phyloP scores from a whole-genome alignment of 768 basidiomycete genomes.

The Panellus pusillus region DNA sequence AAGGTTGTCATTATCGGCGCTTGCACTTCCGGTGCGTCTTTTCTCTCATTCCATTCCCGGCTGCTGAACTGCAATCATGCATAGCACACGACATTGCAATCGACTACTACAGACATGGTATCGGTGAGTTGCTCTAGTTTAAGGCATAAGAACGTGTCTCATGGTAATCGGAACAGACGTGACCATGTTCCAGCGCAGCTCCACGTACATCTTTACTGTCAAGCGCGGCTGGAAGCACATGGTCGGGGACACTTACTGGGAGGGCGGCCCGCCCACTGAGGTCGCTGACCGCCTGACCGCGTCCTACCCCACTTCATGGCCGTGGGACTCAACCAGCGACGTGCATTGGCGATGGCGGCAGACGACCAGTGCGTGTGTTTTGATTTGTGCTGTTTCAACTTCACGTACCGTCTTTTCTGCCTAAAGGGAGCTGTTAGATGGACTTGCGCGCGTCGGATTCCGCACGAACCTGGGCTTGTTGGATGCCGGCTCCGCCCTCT shows the following conservation, averaged over 20 bases:
- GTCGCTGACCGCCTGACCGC: slow-evolving; percentile 39
- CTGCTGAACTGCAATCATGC: too few species aligned
- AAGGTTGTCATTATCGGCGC: slow-evolving; percentile 64
- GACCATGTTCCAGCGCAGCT: slow-evolving; percentile 43
- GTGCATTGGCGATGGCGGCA: slow-evolving; percentile 38
- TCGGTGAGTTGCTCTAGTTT: neutral
- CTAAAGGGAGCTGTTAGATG: slow-evolving; percentile 45
- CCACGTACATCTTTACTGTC: slow-evolving; percentile 44
- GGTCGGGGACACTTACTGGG: slow-evolving; percentile 28
- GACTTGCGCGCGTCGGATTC: slow-evolving; percentile 48
- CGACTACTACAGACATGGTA: slow-evolving; percentile 11
- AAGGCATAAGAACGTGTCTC: too few species aligned
- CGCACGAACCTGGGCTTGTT: slow-evolving; percentile 42
- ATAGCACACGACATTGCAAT: slow-evolving; percentile 12
- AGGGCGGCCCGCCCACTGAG: slow-evolving; percentile 38
- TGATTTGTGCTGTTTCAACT: neutral
- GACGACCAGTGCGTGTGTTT: slow-evolving; percentile 37
- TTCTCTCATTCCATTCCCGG: too few species aligned
- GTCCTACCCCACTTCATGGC: slow-evolving; percentile 29
- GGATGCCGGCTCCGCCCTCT: slow-evolving; percentile 40
- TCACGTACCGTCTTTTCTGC: neutral
- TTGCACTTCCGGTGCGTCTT: slow-evolving; percentile 50
- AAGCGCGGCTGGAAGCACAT: slow-evolving; percentile 29
- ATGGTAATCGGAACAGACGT: slow-evolving; percentile 13
- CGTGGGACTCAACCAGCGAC: slow-evolving; percentile 28